Percentiles rank a stretch among this genome's conserved stretches.
Conservation (phyloP, 768 basidiomycete genomes). For the Macrolepiota fuliginosa region DNA sequence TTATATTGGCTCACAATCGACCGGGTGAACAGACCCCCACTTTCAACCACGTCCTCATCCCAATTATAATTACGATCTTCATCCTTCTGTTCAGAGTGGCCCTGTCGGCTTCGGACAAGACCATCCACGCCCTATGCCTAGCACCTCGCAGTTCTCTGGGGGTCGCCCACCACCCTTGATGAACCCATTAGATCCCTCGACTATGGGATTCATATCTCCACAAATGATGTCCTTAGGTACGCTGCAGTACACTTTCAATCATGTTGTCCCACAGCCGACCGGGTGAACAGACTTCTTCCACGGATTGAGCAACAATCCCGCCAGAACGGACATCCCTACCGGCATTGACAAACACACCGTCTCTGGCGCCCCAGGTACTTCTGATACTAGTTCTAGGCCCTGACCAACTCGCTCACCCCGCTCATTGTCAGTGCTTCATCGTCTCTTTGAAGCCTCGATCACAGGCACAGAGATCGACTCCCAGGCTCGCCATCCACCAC, state of each 20-base stretch:
- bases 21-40: neutral
- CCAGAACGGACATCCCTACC: neutral
- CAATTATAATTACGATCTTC: no score
- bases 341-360: neutral
- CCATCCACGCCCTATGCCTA: neutral
- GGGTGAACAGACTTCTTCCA: conserved; percentile 7
- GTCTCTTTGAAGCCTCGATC: no score
- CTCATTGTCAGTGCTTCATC: neutral
- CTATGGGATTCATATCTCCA: neutral
- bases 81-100: no score
- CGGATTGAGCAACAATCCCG: neutral
- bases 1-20: neutral
- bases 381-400: neutral
- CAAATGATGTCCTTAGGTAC: neutral
- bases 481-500: no score
- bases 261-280: neutral
- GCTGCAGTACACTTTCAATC: neutral
- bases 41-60: no score
- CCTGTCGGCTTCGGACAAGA: neutral
- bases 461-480: no score
- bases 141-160: no score
- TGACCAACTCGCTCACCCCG: neutral
- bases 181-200: neutral
- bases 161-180: no score
- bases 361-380: neutral